A percentile compares a stretch with the other conserved stretches of the same genome.
Conservation (phyloP, 768 basidiomycete species). For the Suillus subaureus region DNA sequence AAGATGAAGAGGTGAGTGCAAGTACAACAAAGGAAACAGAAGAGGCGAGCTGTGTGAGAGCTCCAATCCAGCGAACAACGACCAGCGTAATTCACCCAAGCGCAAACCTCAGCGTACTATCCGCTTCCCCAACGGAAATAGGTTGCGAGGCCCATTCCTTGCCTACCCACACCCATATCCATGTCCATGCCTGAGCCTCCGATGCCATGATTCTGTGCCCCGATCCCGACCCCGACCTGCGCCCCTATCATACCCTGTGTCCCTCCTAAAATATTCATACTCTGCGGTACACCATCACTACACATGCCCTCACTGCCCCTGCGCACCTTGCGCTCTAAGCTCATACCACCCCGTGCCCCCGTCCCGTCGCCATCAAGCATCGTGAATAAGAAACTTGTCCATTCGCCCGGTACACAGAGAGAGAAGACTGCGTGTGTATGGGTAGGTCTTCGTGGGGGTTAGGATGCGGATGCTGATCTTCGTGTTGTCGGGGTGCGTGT, state of each 20-base stretch:
- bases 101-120: constrained; percentile 33
- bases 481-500: background rate
- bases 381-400: constrained; percentile 36
- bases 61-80: background rate
- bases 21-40: background rate
- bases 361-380: constrained; percentile 35
- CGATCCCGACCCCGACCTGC: background rate
- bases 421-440: background rate
- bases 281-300: background rate
- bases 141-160: constrained; percentile 12
- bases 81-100: constrained; percentile 23
- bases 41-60: background rate
- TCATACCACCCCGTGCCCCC: constrained; percentile 31
- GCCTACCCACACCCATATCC: background rate
- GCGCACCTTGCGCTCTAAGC: constrained; percentile 20
- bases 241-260: background rate
- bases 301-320: background rate
- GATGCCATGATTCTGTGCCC: background rate
- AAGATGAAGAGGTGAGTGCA: background rate
- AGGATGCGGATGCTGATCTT: background rate
- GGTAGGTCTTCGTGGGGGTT: constrained; percentile 7
- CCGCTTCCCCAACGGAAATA: constrained; percentile 23
- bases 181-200: background rate
- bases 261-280: background rate
- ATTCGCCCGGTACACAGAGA: constrained; percentile 22